Percentiles rank a stretch among this genome's conserved stretches.
Evolutionary conservation across 2,329 filamentous ascomycete species (phyloP).

Genomic region (Fusarium nodosum): DNA sequence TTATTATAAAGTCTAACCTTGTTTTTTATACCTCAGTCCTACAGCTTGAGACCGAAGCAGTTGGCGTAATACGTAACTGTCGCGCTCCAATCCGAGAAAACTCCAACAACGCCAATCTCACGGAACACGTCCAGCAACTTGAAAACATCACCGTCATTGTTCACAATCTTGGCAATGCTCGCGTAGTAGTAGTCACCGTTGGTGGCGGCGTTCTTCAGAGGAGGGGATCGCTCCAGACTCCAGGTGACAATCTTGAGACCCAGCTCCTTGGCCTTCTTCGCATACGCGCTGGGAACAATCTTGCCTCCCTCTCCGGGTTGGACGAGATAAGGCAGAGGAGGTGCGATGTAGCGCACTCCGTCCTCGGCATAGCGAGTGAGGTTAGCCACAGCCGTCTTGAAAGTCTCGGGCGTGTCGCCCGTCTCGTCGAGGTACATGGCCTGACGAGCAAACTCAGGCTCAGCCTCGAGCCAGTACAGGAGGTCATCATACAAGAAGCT

Average conservation of each 20-base stretch:
- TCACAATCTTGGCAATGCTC: slow-evolving; percentile 66
- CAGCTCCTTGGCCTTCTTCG: slow-evolving; percentile 69
- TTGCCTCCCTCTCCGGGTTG: slow-evolving; percentile 61
- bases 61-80: slow-evolving; percentile 80
- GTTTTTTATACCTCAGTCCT: background rate
- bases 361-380: slow-evolving; percentile 68
- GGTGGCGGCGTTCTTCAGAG: slow-evolving; percentile 64
- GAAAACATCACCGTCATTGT: slow-evolving; percentile 76
- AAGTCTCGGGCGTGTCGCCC: slow-evolving; percentile 66
- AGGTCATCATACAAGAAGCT: slow-evolving; percentile 75
- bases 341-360: slow-evolving; percentile 73
- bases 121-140: slow-evolving; percentile 74
- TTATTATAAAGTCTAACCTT: background rate
- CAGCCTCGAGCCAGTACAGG: slow-evolving; percentile 74
- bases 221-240: slow-evolving; percentile 76
- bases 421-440: slow-evolving; percentile 75
- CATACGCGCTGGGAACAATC: slow-evolving; percentile 75
- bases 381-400: slow-evolving; percentile 67
- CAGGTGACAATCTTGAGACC: slow-evolving; percentile 76
- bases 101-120: slow-evolving; percentile 70
- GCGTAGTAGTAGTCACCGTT: slow-evolving; percentile 69
- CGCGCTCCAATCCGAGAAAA: slow-evolving; percentile 79
- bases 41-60: slow-evolving; percentile 65
- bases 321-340: slow-evolving; percentile 73
- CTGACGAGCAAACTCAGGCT: slow-evolving; percentile 71